phyloP scores from a whole-genome alignment of 2,329 filamentous ascomycete species.

The Epicoccum nigrum region DNA sequence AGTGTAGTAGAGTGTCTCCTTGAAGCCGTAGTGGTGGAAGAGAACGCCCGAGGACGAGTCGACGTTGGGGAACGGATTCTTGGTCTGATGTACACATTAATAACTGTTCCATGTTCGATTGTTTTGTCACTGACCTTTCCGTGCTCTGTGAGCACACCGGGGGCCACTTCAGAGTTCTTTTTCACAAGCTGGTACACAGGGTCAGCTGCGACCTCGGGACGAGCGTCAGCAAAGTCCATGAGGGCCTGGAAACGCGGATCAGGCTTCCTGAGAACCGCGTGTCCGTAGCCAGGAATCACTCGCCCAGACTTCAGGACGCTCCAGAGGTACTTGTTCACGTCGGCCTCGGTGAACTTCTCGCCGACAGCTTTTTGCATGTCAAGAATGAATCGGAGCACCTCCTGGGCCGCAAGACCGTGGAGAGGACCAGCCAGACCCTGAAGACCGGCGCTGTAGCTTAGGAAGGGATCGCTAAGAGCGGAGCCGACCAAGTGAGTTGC shows the following conservation, averaged over 20 bases:
- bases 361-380: constrained; percentile 94
- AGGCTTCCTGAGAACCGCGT: constrained; percentile 94
- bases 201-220: constrained; percentile 83
- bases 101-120: background rate
- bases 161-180: constrained; percentile 90
- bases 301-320: constrained; percentile 89
- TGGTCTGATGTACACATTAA: constrained; percentile 62
- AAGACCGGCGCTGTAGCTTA: constrained; percentile 94
- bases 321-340: constrained; percentile 92
- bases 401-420: constrained; percentile 92
- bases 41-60: constrained; percentile 91
- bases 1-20: constrained; percentile 93
- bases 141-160: constrained; percentile 87
- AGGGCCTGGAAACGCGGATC: constrained; percentile 95
- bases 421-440: constrained; percentile 94
- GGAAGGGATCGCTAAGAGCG: constrained; percentile 91
- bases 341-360: constrained; percentile 74
- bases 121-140: constrained; percentile 67
- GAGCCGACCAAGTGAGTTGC: constrained; percentile 93
- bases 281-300: constrained; percentile 93
- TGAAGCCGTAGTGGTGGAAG: constrained; percentile 98
- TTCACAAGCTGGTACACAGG: constrained; percentile 94
- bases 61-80: constrained; percentile 97
- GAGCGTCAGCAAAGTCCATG: constrained; percentile 90
- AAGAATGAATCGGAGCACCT: constrained; percentile 94